Conservation (phyloP, 139 green algal genomes). For the Marvania coccoides region DNA sequence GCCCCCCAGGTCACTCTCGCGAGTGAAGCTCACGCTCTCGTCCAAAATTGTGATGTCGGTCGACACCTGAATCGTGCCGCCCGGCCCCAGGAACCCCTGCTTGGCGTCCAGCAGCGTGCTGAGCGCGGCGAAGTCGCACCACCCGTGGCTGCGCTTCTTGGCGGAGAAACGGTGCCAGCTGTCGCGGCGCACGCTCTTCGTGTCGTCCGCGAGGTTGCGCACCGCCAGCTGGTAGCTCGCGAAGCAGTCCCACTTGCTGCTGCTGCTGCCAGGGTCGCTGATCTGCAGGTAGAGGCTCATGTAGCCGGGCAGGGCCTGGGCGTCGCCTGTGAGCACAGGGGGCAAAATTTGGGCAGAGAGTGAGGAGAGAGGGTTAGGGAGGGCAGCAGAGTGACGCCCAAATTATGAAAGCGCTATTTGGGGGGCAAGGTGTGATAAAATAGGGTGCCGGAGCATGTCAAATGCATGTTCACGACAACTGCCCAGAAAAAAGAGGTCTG, state of each 20-base stretch:
- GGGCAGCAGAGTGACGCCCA: too few relatives aligned
- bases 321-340: conserved; percentile 26
- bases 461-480: background rate
- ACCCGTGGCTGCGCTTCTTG: conserved; percentile 59
- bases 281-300: conserved; percentile 48
- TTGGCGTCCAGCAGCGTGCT: conserved; percentile 29
- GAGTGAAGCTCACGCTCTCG: conserved; percentile 35
- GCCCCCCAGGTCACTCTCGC: conserved; percentile 20
- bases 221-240: conserved; percentile 45
- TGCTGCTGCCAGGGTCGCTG: conserved; percentile 22
- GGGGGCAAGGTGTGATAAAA: background rate
- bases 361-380: background rate
- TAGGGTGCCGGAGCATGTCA: background rate
- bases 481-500: background rate
- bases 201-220: conserved; percentile 32
- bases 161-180: conserved; percentile 47
- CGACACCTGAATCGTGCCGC: conserved; percentile 45
- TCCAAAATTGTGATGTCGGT: conserved; percentile 56
- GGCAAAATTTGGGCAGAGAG: background rate
- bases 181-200: conserved; percentile 38
- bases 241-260: conserved; percentile 54
- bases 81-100: conserved; percentile 32
- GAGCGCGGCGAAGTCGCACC: conserved; percentile 58
- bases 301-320: conserved; percentile 50
- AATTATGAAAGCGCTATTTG: too few relatives aligned